A percentile compares a stretch with the other conserved stretches of the same genome.
Conservation (phyloP, 2,329 filamentous ascomycete species). For the Fusarium oxysporum region DNA sequence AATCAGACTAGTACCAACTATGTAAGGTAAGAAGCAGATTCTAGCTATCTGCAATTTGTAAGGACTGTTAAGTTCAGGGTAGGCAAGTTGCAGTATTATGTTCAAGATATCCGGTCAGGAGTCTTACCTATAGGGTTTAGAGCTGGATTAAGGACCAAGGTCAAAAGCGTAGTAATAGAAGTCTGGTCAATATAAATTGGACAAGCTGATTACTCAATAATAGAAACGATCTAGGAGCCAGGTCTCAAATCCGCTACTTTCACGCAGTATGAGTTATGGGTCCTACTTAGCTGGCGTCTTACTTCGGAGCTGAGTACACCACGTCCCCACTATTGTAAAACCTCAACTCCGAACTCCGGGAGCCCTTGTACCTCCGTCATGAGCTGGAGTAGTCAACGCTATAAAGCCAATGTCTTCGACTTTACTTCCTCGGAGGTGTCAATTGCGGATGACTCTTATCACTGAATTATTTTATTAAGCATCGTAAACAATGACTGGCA, state of each 20-base stretch:
- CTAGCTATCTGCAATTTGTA: not conserved
- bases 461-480: rapidly evolving
- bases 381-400: rapidly evolving
- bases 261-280: not conserved
- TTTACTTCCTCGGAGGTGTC: not conserved
- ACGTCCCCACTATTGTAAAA: rapidly evolving
- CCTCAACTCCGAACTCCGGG: not conserved
- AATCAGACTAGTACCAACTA: not conserved
- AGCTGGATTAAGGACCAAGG: rapidly evolving
- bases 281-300: no score
- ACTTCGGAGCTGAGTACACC: not conserved
- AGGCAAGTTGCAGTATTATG: rapidly evolving
- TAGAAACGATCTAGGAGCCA: rapidly evolving
- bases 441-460: rapidly evolving
- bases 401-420: rapidly evolving
- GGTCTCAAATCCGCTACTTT: not conserved
- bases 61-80: not conserved
- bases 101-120: not conserved
- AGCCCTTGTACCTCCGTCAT: rapidly evolving
- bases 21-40: rapidly evolving
- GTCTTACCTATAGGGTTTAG: rapidly evolving
- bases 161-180: rapidly evolving
- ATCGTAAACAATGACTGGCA: not conserved
- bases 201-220: rapidly evolving
- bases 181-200: rapidly evolving